Percentiles rank a stretch among this genome's conserved stretches.
Evolutionary conservation across 805 yeast species (phyloP).

Genomic region (Starmerella davenportii): DNA sequence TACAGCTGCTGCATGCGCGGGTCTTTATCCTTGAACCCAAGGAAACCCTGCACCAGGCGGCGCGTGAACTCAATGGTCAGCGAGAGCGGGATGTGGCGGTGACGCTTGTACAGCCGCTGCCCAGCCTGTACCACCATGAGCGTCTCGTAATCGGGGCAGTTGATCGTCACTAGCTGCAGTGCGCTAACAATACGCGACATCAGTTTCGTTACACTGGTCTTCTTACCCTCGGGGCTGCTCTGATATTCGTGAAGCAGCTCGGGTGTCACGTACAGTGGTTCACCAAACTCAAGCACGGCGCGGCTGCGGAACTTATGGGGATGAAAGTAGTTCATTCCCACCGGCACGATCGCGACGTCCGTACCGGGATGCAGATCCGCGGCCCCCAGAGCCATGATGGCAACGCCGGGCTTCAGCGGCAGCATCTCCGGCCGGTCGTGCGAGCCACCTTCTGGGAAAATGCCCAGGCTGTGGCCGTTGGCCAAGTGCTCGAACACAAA

Average conservation of each 20-base stretch:
- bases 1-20: conserved; percentile 47
- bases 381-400: conserved; percentile 94
- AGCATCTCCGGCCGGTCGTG: conserved; percentile 84
- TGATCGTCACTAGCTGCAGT: conserved; percentile 67
- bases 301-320: conserved; percentile 90
- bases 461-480: conserved; percentile 68
- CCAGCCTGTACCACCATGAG: conserved; percentile 82
- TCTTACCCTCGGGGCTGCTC: conserved; percentile 40
- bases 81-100: conserved; percentile 56
- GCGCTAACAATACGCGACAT: conserved; percentile 56
- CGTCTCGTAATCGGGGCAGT: conserved; percentile 78
- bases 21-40: conserved; percentile 44
- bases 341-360: conserved; percentile 77
- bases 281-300: conserved; percentile 88
- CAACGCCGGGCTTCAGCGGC: conserved; percentile 93
- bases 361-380: conserved; percentile 59
- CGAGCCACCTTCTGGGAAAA: conserved; percentile 97
- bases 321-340: conserved; percentile 94
- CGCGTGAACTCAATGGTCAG: conserved; percentile 82
- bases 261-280: conserved; percentile 51
- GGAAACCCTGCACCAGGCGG: conserved; percentile 65
- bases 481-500: conserved; percentile 71
- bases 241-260: conserved; percentile 48
- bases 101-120: conserved; percentile 63
- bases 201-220: conserved; percentile 56